Evolutionary conservation across 495 filamentous ascomycete species (phyloP), one percentile per base, ranked within the genome.

Genomic region (Jackrogersella minutella): DNA sequence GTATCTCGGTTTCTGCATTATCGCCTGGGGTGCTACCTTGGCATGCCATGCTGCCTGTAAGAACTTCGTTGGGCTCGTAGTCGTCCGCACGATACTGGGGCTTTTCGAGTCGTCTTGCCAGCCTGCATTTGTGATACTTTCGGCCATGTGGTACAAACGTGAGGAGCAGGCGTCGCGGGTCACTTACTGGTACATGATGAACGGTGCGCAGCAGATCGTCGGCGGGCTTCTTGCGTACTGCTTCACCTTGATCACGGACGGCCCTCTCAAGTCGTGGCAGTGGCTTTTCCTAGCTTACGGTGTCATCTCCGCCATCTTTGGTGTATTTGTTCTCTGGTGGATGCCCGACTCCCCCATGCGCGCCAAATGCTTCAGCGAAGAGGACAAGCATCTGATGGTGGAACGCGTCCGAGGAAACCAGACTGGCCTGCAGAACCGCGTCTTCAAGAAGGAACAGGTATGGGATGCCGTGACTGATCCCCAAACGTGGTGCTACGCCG

Each of bases 161-260:
- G 81, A 87, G 49, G 88, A 91, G 61, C 88, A 91, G 71, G 83
- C 88, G 0, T 75, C 79, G 0, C 84, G 84, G 0, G 87, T 90
- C 0, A 86, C 87, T 0, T 90, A 88, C 73, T 91, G 89, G 87
- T 87, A 90, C 72, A 88, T 87, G 85, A 88, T 87, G 83, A 88
- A 88, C 71, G 86, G 86, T 8, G 81, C 78, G 5, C 85, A 87
- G 51, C 77, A 81, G 59, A 78, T 85, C 39, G 80, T 87, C 40
- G 84, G 85, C 21, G 84, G 84, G 6, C 74, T 87, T 2, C 74
- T 87, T 40, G 83, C 79, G 26, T 88, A 83, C 72, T 85, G 82
- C 34, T 85, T 87, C 52, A 83, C 80, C 36, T 77, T 81, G 56
- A 79, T 86, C 70, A 72, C 70, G 11, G 70, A 62, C 9, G 78